phyloP scores from a whole-genome alignment of 129 eudicot genomes.

The Saussurea involucrata region DNA sequence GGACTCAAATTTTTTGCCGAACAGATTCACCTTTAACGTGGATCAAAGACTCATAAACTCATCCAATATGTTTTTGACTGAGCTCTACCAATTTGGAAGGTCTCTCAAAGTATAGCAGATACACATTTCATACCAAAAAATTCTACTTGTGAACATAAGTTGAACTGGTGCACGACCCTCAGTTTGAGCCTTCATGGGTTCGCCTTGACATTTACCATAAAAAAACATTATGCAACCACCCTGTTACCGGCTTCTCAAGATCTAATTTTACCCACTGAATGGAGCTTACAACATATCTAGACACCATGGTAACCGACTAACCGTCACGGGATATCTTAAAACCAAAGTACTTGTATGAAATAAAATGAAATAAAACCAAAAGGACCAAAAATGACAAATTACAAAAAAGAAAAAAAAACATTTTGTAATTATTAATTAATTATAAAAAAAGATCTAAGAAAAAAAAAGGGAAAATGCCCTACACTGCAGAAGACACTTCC shows the following conservation, averaged over 20 bases:
- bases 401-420: background rate
- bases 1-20: background rate
- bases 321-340: no score
- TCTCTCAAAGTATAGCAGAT: background rate
- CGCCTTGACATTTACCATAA: background rate
- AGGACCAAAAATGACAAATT: slow-evolving; percentile 1
- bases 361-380: no score
- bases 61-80: background rate
- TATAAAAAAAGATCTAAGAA: background rate
- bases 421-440: background rate
- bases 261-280: background rate
- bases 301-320: background rate
- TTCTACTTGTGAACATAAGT: background rate
- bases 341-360: background rate
- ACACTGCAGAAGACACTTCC: slow-evolving; percentile 24
- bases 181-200: background rate
- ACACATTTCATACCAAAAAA: background rate
- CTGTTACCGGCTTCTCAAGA: background rate
- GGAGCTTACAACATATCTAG: background rate
- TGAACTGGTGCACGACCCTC: background rate
- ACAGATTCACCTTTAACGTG: background rate
- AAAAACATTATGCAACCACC: background rate
- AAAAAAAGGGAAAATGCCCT: slow-evolving; percentile 32
- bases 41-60: background rate
- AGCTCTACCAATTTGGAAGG: background rate